These are phyloP conservation scores for Scheffersomyces segobiensis DNA, from an alignment of 1,139 yeast species.

Conservation along the genomic window DNA sequence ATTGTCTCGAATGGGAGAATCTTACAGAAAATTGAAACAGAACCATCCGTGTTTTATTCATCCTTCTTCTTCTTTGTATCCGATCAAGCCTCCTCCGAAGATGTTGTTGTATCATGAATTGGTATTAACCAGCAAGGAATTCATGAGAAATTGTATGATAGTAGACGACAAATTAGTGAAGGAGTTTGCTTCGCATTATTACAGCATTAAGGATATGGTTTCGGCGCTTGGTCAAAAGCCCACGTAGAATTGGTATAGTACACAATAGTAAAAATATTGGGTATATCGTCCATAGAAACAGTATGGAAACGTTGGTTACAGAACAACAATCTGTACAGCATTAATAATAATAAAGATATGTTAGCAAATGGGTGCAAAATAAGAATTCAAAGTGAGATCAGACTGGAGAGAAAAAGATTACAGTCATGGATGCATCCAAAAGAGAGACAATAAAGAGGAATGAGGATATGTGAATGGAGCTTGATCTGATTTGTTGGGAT, in stretches of 20 bases:
- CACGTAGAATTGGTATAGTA: not conserved
- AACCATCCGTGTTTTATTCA: conserved; percentile 74
- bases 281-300: not conserved
- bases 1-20: conserved; percentile 70
- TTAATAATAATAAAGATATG: too few species aligned
- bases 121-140: conserved; percentile 84
- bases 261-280: not conserved
- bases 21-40: conserved; percentile 60
- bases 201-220: conserved; percentile 15
- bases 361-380: not conserved
- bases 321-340: too few species aligned
- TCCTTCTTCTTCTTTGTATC: conserved; percentile 72
- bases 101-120: conserved; percentile 78
- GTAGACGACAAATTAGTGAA: conserved; percentile 65
- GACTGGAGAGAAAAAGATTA: too few species aligned
- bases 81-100: conserved; percentile 68
- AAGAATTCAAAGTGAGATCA: not conserved
- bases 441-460: not conserved
- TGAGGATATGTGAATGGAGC: too few species aligned
- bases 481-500: too few species aligned
- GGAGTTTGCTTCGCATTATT: conserved; percentile 66
- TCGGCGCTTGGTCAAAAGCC: not conserved
- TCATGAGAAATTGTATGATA: conserved; percentile 82
- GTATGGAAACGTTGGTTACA: not conserved
- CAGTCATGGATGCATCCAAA: not conserved